Evolutionary conservation across 2,329 filamentous ascomycete species (phyloP).

Genomic region (Penicillium sp.): DNA sequence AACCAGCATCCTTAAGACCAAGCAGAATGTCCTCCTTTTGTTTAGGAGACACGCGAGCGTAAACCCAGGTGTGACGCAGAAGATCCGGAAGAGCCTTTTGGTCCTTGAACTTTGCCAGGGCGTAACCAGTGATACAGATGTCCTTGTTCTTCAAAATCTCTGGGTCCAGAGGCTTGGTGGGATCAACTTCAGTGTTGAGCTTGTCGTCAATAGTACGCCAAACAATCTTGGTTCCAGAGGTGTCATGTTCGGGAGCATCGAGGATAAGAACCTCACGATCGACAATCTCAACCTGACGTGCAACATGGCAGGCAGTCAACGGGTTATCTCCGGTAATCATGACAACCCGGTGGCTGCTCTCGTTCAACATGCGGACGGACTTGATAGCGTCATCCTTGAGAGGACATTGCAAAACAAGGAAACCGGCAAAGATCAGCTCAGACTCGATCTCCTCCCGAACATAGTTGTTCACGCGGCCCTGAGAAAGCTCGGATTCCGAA

Average conservation of each 20-base stretch:
- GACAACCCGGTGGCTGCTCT: slow-evolving; percentile 96
- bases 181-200: slow-evolving; percentile 80
- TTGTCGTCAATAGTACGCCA: slow-evolving; percentile 97
- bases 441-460: slow-evolving; percentile 91
- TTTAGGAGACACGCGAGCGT: slow-evolving; percentile 95
- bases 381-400: slow-evolving; percentile 95
- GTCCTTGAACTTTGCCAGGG: slow-evolving; percentile 82
- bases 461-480: slow-evolving; percentile 85
- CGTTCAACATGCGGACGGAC: slow-evolving; percentile 93
- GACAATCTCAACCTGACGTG: slow-evolving; percentile 93
- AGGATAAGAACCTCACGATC: slow-evolving; percentile 93
- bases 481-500: slow-evolving; percentile 75
- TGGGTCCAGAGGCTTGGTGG: slow-evolving; percentile 74
- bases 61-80: slow-evolving; percentile 91
- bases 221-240: slow-evolving; percentile 75
- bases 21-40: slow-evolving; percentile 99
- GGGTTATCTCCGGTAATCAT: slow-evolving; percentile 99
- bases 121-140: slow-evolving; percentile 93
- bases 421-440: slow-evolving; percentile 85
- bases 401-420: slow-evolving; percentile 91
- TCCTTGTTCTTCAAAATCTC: slow-evolving; percentile 84
- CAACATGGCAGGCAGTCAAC: slow-evolving; percentile 92
- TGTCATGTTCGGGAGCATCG: slow-evolving; percentile 89
- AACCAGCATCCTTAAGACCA: slow-evolving; percentile 92
- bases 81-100: slow-evolving; percentile 75